phyloP scores from a whole-genome alignment of 106 monocot genomes.

The Dendrobium huoshanense region DNA sequence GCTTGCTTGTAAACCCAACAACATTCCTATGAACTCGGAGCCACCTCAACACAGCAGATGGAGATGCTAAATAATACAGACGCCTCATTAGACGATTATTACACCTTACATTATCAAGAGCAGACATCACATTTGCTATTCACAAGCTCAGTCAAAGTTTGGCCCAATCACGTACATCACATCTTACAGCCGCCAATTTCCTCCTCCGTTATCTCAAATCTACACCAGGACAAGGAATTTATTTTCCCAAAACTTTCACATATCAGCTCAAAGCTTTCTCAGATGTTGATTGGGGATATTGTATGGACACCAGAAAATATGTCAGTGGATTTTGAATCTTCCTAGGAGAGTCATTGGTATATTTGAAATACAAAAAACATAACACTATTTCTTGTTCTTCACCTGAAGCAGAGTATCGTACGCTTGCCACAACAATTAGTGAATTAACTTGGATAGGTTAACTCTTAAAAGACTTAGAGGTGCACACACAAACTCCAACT shows the following conservation, averaged over 20 bases:
- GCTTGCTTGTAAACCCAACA: not conserved
- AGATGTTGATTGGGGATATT: not conserved
- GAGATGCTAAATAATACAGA: not conserved
- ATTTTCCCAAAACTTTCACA: not conserved
- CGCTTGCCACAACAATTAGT: not conserved
- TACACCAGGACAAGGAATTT: not conserved
- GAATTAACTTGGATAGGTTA: not conserved
- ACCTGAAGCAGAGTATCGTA: not conserved
- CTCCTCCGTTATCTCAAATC: not conserved
- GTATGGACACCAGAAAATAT: not conserved
- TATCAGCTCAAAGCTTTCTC: not conserved
- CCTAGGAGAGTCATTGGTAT: not conserved
- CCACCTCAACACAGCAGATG: not conserved
- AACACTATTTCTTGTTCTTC: not conserved
- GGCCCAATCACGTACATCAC: not conserved
- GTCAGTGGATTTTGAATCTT: not conserved
- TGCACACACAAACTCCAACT: no score
- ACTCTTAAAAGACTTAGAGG: no score
- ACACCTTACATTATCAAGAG: not conserved
- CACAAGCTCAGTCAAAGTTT: not conserved
- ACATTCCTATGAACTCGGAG: not conserved
- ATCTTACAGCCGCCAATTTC: not conserved
- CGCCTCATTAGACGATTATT: not conserved
- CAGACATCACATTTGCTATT: not conserved
- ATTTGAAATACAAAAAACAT: not conserved